phyloP scores from a whole-genome alignment of 2,329 filamentous ascomycete species.

The Colletotrichum sp. region DNA sequence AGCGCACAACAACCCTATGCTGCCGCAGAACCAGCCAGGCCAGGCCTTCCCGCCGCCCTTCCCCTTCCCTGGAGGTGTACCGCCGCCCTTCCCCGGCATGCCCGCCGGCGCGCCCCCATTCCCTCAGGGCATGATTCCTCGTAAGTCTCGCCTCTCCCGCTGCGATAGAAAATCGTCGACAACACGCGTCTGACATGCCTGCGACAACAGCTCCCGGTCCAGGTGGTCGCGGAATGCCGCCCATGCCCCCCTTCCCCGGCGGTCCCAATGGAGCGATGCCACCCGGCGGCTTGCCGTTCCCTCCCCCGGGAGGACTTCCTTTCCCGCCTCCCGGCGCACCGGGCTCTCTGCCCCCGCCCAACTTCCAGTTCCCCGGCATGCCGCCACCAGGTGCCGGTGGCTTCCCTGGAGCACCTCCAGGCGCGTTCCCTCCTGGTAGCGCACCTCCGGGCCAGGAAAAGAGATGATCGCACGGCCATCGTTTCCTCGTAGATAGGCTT shows the following conservation, averaged over 20 bases:
- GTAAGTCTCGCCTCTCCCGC: conserved; percentile 46
- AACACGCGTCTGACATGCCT: background rate
- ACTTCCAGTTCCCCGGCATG: conserved; percentile 55
- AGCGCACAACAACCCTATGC: conserved; percentile 83
- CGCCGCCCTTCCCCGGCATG: conserved; percentile 65
- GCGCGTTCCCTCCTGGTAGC: conserved; percentile 36
- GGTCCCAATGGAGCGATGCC: conserved; percentile 41
- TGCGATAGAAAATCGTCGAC: background rate
- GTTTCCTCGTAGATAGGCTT: background rate
- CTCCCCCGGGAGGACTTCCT: conserved; percentile 38
- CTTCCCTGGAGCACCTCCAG: conserved; percentile 43
- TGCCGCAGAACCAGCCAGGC: conserved; percentile 71
- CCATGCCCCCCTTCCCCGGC: conserved; percentile 49
- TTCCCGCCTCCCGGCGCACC: conserved; percentile 29
- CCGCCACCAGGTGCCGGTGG: conserved; percentile 40
- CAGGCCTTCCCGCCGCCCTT: conserved; percentile 59
- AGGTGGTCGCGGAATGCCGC: conserved; percentile 55
- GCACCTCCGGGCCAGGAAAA: conserved; percentile 42
- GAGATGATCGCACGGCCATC: conserved; percentile 31
- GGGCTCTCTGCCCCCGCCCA: conserved; percentile 46
- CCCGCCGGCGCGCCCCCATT: conserved; percentile 45
- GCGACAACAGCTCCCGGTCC: conserved; percentile 48
- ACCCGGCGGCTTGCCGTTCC: conserved; percentile 49
- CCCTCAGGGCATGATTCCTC: conserved; percentile 49
- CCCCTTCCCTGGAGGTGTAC: conserved; percentile 66